Evolutionary conservation across 2,329 filamentous ascomycete species (phyloP).

Genomic region (Pezicula neosporulosa): DNA sequence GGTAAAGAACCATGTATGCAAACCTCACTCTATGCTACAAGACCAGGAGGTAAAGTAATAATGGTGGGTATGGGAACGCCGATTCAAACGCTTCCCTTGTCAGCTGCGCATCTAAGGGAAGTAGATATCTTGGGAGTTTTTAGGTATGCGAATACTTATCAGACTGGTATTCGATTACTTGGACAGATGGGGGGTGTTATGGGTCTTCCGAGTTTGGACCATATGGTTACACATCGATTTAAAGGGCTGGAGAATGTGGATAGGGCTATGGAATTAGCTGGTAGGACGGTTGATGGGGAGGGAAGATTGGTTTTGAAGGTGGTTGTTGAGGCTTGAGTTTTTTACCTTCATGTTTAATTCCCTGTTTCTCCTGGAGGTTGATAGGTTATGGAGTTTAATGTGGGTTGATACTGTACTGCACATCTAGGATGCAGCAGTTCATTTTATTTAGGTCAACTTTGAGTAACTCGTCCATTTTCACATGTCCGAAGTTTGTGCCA

Average conservation of each 20-base stretch:
- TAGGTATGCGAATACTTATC: constrained; percentile 73
- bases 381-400: too few relatives aligned
- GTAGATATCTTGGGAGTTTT: constrained; percentile 78
- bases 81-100: constrained; percentile 70
- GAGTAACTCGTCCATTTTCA: too few relatives aligned
- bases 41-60: constrained; percentile 67
- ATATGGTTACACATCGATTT: constrained; percentile 72
- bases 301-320: constrained; percentile 72
- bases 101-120: constrained; percentile 69
- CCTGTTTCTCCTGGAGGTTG: too few relatives aligned
- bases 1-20: constrained; percentile 74
- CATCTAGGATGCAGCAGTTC: too few relatives aligned
- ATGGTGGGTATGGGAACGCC: constrained; percentile 80
- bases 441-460: too few relatives aligned
- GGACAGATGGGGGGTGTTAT: constrained; percentile 36
- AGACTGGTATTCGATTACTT: constrained; percentile 62
- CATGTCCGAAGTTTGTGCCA: too few relatives aligned
- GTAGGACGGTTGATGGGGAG: constrained; percentile 62
- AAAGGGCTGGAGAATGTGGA: constrained; percentile 59
- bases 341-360: too few relatives aligned
- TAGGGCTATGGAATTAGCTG: constrained; percentile 67
- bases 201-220: constrained; percentile 59
- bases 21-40: constrained; percentile 68
- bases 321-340: constrained; percentile 51
- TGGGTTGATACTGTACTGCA: too few relatives aligned